Base-by-base conservation (phyloP, 371 early-diverging fungal species). In the Dichotomocladium elegans region DNA sequence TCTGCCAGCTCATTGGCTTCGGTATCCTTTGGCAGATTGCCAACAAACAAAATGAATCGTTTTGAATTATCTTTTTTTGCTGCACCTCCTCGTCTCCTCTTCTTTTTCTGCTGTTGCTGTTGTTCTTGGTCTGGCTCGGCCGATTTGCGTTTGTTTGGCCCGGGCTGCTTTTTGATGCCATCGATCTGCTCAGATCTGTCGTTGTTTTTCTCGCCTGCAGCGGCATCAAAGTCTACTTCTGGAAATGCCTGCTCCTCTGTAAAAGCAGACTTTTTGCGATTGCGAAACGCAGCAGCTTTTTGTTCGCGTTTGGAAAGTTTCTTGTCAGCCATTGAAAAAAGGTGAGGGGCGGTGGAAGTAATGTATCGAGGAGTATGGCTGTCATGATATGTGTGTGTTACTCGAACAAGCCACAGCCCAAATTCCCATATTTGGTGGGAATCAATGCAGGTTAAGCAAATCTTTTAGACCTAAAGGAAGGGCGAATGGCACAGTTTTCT, bases 21-120 rank as follows among this genome's bases (percentile, higher is more conserved):
- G 27, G 85, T 77, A 34, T 79, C 76, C 51, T 68, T 86, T 8
- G 88, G 82, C 41, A 89, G 69, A 51, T 88, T 88, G 34, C 89
- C 88, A 41, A 89, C 83, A 86, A 89, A 89, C 22, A 80, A 69
- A 67, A 88, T 88, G 46, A 73, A 86, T 63, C 87, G 68, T 46
- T 55, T 68, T 29, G 37, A 58, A 41, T 51, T 65, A 51, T 58
- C 52, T 43, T 49, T 43, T 19, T 35, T 41, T 21, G 55, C n/a
- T n/a, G n/a, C n/a, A 40, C 37, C 43, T 15, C 55, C 10, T 53
- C 56, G 53, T 22, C 58, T 41, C 47, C 48, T 50, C 47, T 66
- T 35, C 47, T 64, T 51, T 41, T 45, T 52, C 41, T 53, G 19
- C 3, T 45, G 42, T 45, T 41, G 29, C 22, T 37, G 25, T 47